Evolutionary conservation across 352 stramenopile genomes (phyloP).

Genomic region (Pythium dissimile): DNA sequence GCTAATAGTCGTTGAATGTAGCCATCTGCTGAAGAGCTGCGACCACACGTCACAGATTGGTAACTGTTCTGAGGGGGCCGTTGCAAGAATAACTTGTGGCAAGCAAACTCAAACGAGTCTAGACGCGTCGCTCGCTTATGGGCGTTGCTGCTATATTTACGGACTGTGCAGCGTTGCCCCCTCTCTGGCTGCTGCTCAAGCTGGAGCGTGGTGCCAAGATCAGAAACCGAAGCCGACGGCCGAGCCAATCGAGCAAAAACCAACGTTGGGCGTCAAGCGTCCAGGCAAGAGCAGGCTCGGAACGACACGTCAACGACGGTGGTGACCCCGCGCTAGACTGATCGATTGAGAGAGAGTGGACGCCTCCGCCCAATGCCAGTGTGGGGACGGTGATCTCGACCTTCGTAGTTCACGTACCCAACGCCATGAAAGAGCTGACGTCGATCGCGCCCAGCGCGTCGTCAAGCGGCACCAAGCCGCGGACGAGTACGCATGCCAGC

Average conservation of each 20-base stretch:
- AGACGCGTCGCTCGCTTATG: neutral
- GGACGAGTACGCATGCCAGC: constrained; percentile 21
- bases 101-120: too few species aligned
- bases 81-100: neutral
- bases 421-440: constrained; percentile 40
- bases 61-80: neutral
- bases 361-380: neutral
- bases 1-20: constrained; percentile 8
- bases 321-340: too few species aligned
- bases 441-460: constrained; percentile 32
- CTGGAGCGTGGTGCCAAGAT: too few species aligned
- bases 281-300: neutral
- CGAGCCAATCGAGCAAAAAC: neutral
- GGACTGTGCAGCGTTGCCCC: too few species aligned
- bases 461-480: constrained; percentile 23
- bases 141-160: constrained; percentile 1
- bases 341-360: too few species aligned
- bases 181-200: too few species aligned
- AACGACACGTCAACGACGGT: neutral
- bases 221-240: constrained; percentile 22
- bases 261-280: neutral
- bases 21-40: neutral
- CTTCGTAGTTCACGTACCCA: neutral
- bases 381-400: neutral
- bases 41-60: neutral